Base-by-base conservation (phyloP, 805 yeast species). In the Candida montana region DNA sequence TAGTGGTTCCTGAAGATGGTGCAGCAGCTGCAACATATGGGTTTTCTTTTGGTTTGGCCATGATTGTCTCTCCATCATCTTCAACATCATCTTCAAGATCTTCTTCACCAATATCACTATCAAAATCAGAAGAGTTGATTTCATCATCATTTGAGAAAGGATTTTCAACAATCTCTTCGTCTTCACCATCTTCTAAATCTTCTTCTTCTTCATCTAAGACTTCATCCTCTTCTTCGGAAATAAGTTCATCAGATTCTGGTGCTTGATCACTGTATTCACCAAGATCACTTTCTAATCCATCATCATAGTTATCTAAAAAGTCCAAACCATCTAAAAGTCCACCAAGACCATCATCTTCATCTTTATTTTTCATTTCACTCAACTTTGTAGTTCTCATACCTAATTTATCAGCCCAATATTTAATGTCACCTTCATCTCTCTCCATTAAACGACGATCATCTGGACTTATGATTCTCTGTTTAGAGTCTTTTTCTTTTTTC, bases 391-490 rank as follows among this genome's bases (percentile, higher is more conserved):
- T 75, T 48, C 79, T 79, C 51, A 85, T 59, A 1, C 95, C 95
- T 9, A 90, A 67, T 53, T 84, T 81, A 48, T 82, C 83, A 4
- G 96, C 90, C 59, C 88, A 90, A 55, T 82, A 87, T 33, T 74
- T 77, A 63, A 85, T 80, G 40, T 90, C 95, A 42, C 77, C 81
- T 45, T 86, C 95, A 50, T 85, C 95, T 47, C 73, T 70, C 36
- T 65, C 63, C 50, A 75, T 55, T 27, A 72, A 62, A 6, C 73
- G 75, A 29, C 68, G 67, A 29, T 79, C 80, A 4, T 69, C 68
- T 2, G 75, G 66, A 68, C 53, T 58, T 45, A 46, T 61, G 31
- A 45, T 48, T 16, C 18, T 31, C 37, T 21, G 40, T 41, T 42
- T 32, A 24, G 15, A 34, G 23, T 41, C 30, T 37, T 26, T 44